These are phyloP conservation scores for Exidia glandulosa DNA, from an alignment of 768 basidiomycete species.

Conservation along the genomic window DNA sequence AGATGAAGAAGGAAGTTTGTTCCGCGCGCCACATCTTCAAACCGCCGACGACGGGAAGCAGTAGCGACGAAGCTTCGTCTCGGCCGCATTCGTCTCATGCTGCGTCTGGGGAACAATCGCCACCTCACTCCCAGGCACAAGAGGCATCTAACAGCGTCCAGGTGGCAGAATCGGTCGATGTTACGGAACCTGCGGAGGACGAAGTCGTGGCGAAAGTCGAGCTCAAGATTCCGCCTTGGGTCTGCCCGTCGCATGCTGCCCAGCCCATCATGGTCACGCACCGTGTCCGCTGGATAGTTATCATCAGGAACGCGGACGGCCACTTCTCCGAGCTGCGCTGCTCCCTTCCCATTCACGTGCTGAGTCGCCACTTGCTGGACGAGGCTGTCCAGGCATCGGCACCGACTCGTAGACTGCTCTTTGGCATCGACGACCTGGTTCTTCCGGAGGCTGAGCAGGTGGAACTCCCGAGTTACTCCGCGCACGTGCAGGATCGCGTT, in stretches of 20 bases:
- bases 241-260: slow-evolving; percentile 60
- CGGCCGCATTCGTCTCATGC: neutral
- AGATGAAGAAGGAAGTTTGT: slow-evolving; percentile 33
- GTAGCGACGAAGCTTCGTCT: neutral
- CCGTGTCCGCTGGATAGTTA: slow-evolving; percentile 69
- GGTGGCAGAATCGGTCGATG: slow-evolving; percentile 6
- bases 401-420: slow-evolving; percentile 64
- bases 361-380: slow-evolving; percentile 58
- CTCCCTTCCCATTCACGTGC: slow-evolving; percentile 78
- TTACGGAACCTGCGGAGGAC: slow-evolving; percentile 20
- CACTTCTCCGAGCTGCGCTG: slow-evolving; percentile 93
- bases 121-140: neutral
- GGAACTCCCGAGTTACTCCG: slow-evolving; percentile 79
- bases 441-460: slow-evolving; percentile 47
- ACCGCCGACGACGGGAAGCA: neutral
- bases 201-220: slow-evolving; percentile 46
- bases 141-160: neutral
- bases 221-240: slow-evolving; percentile 45
- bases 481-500: slow-evolving; percentile 85
- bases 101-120: neutral
- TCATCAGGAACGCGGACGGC: slow-evolving; percentile 77
- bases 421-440: slow-evolving; percentile 23
- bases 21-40: neutral
- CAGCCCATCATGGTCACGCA: slow-evolving; percentile 71
- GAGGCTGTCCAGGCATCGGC: slow-evolving; percentile 67